Evolutionary conservation across 2,329 filamentous ascomycete genomes (phyloP), one percentile per base, ranked within the genome.

Genomic region (Botrytis elliptica): DNA sequence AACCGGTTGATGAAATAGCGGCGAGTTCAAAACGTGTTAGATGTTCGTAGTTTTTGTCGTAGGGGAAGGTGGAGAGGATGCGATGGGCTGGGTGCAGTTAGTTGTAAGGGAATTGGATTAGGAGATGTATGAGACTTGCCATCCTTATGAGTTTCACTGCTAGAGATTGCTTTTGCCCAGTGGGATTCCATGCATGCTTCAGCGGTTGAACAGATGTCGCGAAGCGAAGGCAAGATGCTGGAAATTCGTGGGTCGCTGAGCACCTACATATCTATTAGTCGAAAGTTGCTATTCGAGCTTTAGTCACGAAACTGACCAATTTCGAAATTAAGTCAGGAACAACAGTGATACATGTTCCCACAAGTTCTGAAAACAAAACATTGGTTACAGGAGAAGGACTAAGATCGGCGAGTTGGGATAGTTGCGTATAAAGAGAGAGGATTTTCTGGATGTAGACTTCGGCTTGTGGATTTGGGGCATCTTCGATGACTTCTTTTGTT

Each of bases 11-110:
- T 20, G 79, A 74, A 7, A 87, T 79, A 14, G 84, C 81, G 38
- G 80, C 80, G 38, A 85, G 81, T 77, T 88, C 86, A 57, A 87
- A 81, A 22, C 81, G 82, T 0, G 84, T 83, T 42, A 88, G 82
- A 36, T 85, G 83, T 49, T 84, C 74, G 76, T 88, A 88, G 78
- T 87, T 87, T 14, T 79, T 73, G 77, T 84, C 82, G 79, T 88
- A 88, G 1, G 85, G 85, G 75, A 88, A 88, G 3, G 74, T 74
- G n/a, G 36, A n/a, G 14, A 72, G 63, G 8, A 69, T 8, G 12
- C 29, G 52, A 6, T 62, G 63, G 25, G 71, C 71, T 72, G 22
- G 86, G 79, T 6, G 79, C 76, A 8, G 77, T 66, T 63, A 77
- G 73, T 55, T 38, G 52, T 42, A 8, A 38, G 4, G n/a, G 3